Evolutionary conservation across 169 alveolate species (phyloP).

Genomic region (Plasmodium knowlesi): DNA sequence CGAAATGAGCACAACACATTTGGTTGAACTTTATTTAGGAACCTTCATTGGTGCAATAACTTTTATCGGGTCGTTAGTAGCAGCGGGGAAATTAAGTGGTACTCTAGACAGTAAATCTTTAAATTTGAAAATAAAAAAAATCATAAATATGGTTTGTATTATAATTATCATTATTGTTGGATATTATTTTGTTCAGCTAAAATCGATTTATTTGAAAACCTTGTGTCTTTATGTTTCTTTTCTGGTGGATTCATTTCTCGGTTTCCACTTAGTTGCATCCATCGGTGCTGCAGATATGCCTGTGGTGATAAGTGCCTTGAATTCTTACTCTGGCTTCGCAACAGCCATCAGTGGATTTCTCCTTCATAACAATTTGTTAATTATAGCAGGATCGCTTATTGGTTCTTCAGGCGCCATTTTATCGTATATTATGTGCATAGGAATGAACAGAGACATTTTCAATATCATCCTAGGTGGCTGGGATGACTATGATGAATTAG

Average conservation of each 20-base stretch:
- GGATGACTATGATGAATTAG: slow-evolving; percentile 83
- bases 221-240: slow-evolving; percentile 77
- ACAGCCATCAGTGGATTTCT: slow-evolving; percentile 94
- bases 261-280: slow-evolving; percentile 90
- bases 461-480: slow-evolving; percentile 93
- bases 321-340: slow-evolving; percentile 96
- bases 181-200: slow-evolving; percentile 53
- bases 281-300: slow-evolving; percentile 97
- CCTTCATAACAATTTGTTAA: slow-evolving; percentile 90
- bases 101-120: slow-evolving; percentile 86
- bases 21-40: slow-evolving; percentile 86
- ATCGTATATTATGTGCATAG: slow-evolving; percentile 95
- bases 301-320: slow-evolving; percentile 93
- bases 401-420: slow-evolving; percentile 96
- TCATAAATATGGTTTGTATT: slow-evolving; percentile 76
- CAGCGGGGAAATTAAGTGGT: slow-evolving; percentile 93
- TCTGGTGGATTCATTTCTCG: slow-evolving; percentile 84
- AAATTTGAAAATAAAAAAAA: slow-evolving; percentile 85
- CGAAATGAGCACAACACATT: slow-evolving; percentile 77
- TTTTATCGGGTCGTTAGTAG: slow-evolving; percentile 94
- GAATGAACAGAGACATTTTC: slow-evolving; percentile 93
- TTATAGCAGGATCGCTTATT: slow-evolving; percentile 94
- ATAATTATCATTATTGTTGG: slow-evolving; percentile 78
- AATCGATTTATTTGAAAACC: slow-evolving; percentile 66
- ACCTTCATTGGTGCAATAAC: slow-evolving; percentile 93